Percentiles rank a stretch among this genome's conserved stretches.
phyloP scores from a whole-genome alignment of 257 asterid genomes.

The Vinca minor region DNA sequence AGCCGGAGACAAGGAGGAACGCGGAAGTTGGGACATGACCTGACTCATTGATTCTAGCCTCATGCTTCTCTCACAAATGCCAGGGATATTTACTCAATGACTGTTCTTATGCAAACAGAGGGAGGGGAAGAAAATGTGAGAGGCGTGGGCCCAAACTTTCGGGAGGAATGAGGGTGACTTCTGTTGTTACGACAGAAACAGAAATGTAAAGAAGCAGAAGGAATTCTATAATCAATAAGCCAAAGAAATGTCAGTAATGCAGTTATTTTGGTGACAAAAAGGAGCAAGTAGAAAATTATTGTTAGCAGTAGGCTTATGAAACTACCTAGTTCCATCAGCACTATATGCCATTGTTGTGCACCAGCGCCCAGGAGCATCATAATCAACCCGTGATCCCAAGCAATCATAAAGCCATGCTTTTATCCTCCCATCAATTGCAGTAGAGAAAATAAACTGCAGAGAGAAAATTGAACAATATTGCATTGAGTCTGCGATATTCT shows the following conservation, averaged over 20 bases:
- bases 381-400: constrained; percentile 93
- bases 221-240: neutral
- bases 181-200: neutral
- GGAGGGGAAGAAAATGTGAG: no score
- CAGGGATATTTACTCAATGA: no score
- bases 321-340: constrained; percentile 92
- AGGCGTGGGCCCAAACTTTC: no score
- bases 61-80: no score
- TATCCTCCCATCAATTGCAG: constrained; percentile 93
- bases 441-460: constrained; percentile 88
- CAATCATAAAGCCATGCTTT: constrained; percentile 97
- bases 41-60: no score
- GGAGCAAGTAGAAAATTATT: neutral
- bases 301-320: neutral
- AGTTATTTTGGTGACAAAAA: neutral
- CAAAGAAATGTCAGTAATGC: neutral
- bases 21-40: no score
- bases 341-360: constrained; percentile 96
- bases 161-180: neutral
- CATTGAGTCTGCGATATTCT: neutral
- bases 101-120: no score
- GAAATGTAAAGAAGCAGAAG: neutral
- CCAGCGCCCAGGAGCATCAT: constrained; percentile 98
- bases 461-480: neutral
- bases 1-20: no score